phyloP scores from a whole-genome alignment of 2,329 filamentous ascomycete genomes.

The Aspergillus felis region DNA sequence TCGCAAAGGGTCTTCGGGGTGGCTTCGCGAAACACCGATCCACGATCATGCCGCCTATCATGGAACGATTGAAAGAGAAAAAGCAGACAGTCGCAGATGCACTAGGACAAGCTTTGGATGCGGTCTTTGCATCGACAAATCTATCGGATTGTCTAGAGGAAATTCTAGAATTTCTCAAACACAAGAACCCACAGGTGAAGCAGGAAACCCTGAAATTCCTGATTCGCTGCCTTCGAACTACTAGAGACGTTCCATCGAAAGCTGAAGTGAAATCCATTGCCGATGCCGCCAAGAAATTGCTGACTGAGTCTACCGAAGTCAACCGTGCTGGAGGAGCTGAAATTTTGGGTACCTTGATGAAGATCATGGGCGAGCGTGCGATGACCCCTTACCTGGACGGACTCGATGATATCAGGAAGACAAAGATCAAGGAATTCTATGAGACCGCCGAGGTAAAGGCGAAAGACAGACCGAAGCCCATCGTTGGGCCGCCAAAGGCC shows the following conservation, averaged over 20 bases:
- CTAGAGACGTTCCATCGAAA: slow-evolving; percentile 77
- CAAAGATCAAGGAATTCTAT: slow-evolving; percentile 90
- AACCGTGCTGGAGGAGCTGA: slow-evolving; percentile 88
- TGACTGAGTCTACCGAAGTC: slow-evolving; percentile 82
- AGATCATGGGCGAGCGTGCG: slow-evolving; percentile 92
- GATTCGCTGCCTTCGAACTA: slow-evolving; percentile 79
- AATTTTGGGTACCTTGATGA: slow-evolving; percentile 91
- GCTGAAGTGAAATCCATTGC: slow-evolving; percentile 79
- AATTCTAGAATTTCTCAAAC: slow-evolving; percentile 73
- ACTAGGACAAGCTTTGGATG: slow-evolving; percentile 77
- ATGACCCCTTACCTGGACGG: slow-evolving; percentile 93
- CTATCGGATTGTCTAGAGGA: slow-evolving; percentile 89
- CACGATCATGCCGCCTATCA: slow-evolving; percentile 78
- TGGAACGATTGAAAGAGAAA: slow-evolving; percentile 97
- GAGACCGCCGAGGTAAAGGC: slow-evolving; percentile 79
- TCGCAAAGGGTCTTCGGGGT: slow-evolving; percentile 80
- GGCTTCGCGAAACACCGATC: slow-evolving; percentile 76
- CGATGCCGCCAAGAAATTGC: slow-evolving; percentile 82
- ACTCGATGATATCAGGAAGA: slow-evolving; percentile 91
- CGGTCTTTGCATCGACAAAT: slow-evolving; percentile 61
- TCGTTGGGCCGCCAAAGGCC: slow-evolving; percentile 56
- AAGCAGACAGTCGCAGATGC: slow-evolving; percentile 86
- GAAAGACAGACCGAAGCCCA: slow-evolving; percentile 86
- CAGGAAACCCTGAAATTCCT: slow-evolving; percentile 92
- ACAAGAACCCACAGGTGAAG: slow-evolving; percentile 98